Evolutionary conservation across 1,284 basidiomycete genomes (phyloP), one percentile per base, ranked within the genome.

Genomic region (Puccinia triticina): DNA sequence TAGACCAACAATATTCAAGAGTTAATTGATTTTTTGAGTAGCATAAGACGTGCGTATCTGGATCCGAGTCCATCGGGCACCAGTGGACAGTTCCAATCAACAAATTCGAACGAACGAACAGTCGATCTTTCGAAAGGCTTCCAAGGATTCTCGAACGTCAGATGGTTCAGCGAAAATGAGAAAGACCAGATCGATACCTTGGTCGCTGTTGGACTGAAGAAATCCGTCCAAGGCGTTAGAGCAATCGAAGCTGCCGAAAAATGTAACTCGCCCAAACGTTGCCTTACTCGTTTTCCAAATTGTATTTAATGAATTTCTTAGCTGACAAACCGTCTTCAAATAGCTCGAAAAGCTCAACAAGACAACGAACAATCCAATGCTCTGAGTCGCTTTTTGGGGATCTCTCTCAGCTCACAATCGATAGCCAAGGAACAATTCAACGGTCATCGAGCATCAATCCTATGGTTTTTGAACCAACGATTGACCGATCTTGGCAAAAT

Each of bases 141-240:
- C 43, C 79, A 83, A 32, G 89, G 89, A 40, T 94, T 92, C 92
- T 87, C 90, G 18, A 90, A 90, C 81, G 89, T 94, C 67, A 91
- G 91, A 83, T 89, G 92, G 85, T 89, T 96, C 23, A 91, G 91
- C 34, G 94, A 96, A 85, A 91, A 93, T 83, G 94, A 96, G 87
- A 89, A 94, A 77, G 94, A 96, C 88, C 93, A 95, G 87, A 93
- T 96, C 83, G 95, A 96, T 88, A 89, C 94, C 84, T 93, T 95
- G 86, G 92, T 94, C 40, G 91, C 92, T 83, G 90, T 94, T 83
- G 92, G 95, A 76, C 89, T 96, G 82, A 91, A 91, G 77, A 91
- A 92, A 81, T 95, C 93, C 87, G 91, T 94, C 23, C 92, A 95
- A 83, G 90, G 93, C 83, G 92, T 96, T n/a, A n/a, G n/a, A n/a